Evolutionary conservation across 306 rosid genomes (phyloP).

Genomic region (Sesbania bispinosa): DNA sequence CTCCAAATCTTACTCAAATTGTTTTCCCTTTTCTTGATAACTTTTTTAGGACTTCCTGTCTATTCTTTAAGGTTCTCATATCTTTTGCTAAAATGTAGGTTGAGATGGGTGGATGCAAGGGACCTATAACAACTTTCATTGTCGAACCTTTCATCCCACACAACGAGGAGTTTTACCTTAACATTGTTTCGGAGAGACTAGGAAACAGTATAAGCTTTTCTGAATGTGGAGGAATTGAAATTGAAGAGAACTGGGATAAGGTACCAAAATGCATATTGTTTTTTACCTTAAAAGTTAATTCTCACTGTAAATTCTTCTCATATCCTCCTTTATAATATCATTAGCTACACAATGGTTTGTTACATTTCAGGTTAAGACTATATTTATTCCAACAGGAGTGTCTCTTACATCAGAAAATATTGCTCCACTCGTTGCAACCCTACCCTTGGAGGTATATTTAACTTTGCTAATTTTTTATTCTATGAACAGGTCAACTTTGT

Average conservation of each 20-base stretch:
- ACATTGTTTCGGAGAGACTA: conserved; percentile 83
- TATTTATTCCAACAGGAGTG: conserved; percentile 75
- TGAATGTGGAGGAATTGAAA: conserved; percentile 96
- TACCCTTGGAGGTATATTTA: conserved; percentile 77
- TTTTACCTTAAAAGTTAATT: background rate
- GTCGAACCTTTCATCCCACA: conserved; percentile 94
- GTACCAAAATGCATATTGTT: conserved; percentile 28
- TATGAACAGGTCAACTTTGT: background rate
- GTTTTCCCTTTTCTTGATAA: background rate
- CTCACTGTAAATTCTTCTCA: background rate
- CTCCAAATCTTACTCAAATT: background rate
- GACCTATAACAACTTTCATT: conserved; percentile 94
- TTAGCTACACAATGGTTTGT: conserved; percentile 10
- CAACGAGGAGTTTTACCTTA: conserved; percentile 83
- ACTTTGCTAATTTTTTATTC: background rate
- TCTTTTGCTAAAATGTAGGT: conserved; percentile 41
- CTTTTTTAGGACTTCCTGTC: background rate
- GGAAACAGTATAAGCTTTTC: conserved; percentile 88
- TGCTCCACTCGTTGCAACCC: conserved; percentile 85
- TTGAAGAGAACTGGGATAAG: conserved; percentile 98
- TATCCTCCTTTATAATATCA: background rate
- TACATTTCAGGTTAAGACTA: conserved; percentile 70
- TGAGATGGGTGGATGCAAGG: conserved; percentile 89
- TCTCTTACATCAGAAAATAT: conserved; percentile 59
- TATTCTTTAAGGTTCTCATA: background rate